Evolutionary conservation across 768 basidiomycete species (phyloP).

Genomic region (Royoungia palumana): DNA sequence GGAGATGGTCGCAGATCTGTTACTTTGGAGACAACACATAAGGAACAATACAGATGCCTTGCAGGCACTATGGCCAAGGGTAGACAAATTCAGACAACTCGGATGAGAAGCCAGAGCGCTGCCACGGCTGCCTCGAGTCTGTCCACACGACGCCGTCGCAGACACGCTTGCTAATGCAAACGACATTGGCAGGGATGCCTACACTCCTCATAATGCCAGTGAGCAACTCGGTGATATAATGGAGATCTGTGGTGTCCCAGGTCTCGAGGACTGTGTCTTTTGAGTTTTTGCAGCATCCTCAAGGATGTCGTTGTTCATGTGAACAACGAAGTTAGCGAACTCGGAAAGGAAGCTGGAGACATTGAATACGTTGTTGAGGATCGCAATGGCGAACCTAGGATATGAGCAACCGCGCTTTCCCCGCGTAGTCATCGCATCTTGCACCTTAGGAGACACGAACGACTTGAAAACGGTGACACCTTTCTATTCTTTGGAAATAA

Average conservation of each 20-base stretch:
- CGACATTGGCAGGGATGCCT: conserved; percentile 15
- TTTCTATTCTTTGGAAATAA: conserved; percentile 34
- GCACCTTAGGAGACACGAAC: conserved; percentile 39
- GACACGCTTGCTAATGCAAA: conserved; percentile 31
- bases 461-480: conserved; percentile 36
- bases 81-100: conserved; percentile 22
- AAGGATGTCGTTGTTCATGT: conserved; percentile 32
- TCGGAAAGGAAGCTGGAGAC: conserved; percentile 31
- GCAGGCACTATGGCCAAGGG: conserved; percentile 29
- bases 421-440: conserved; percentile 31
- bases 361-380: conserved; percentile 30
- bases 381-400: conserved; percentile 39
- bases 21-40: conserved; percentile 25
- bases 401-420: conserved; percentile 43
- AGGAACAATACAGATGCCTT: conserved; percentile 48
- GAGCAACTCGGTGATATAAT: conserved; percentile 46
- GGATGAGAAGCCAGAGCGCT: conserved; percentile 37
- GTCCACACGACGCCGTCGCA: conserved; percentile 33
- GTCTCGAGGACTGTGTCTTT: conserved; percentile 9
- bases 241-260: conserved; percentile 32
- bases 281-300: conserved; percentile 28
- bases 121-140: conserved; percentile 28
- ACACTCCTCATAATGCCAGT: conserved; percentile 41
- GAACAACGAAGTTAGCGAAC: conserved; percentile 35
- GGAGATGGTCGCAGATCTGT: conserved; percentile 11